Base-by-base conservation (phyloP, 768 basidiomycete genomes). In the Lactifluus volemus region DNA sequence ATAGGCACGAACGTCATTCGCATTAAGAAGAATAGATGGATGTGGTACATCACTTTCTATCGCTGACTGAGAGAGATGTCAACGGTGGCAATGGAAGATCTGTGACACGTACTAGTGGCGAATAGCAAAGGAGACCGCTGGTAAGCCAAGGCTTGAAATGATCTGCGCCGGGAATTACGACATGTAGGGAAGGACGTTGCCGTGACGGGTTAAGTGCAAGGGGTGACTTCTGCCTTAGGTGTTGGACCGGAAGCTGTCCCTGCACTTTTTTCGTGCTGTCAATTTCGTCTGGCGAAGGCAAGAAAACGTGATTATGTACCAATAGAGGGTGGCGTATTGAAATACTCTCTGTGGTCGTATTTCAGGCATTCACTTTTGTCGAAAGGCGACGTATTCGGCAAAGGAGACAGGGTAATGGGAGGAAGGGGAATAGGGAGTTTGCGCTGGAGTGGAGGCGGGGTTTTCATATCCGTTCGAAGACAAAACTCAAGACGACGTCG, bases 11-110 rank as follows among this genome's bases (percentile, higher is more conserved):
- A 62, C 21, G 4, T 52, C 55, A 42, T 53, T 12, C 10, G 55
- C 49, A 25, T 62, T 44, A 45, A 62, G 61, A 53, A 62, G 50
- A n/a, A 62, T 45, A 14, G 61, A 62, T 34, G 61, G 61, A 0
- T 5, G 10, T 12, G 55, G 19, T 4, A 15, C 11, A 5, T 48
- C 42, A 4, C n/a, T 5, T 14, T 36, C 44, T 9, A 30, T 41
- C 19, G n/a, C 51, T 30, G 61, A 58, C 61, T 62, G 51, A 32
- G 36, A 34, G 34, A 19, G 11, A 44, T 32, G 42, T 61, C 29
- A 48, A 25, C 47, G 21, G 38, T 8, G 25, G 21, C 19, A 21
- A 30, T 4, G 9, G n/a, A 19, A 42, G 21, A 6, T 21, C 11
- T 30, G 12, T 2, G 36, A 34, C 41, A 49, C 61, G 42, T 41